Evolutionary conservation across 306 rosid species (phyloP), one percentile per base, ranked within the genome.

Genomic region (Quillaja saponaria): DNA sequence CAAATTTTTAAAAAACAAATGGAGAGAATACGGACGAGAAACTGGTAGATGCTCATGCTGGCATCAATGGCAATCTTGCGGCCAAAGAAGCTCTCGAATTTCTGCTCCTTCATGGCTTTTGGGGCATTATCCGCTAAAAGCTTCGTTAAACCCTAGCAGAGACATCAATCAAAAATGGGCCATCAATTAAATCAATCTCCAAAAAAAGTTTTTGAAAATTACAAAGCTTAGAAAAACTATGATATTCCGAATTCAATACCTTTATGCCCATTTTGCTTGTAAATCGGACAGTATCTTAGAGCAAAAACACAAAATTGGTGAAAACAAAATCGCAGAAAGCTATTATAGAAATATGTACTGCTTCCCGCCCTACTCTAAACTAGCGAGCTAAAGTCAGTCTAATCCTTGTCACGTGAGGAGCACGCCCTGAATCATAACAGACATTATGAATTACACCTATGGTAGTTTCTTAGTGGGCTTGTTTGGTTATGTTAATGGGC

Each of bases 1-100:
- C 7, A 34, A 34, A 7, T 5, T 0, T 51, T 6, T 10, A 55
- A 9, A 6, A 28, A 42, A 18, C 13, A 10, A 21, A 55, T 31
- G 15, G 25, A 13, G 48, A 59, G 20, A 15, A 19, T 42, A 52
- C 91, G 14, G 5, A 92, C 98, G 57, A 92, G 98, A 44, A 92
- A 92, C 82, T 92, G 98, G 70, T 92, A 92, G 67, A 92, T 92
- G 85, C 98, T 92, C 98, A 88, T 92, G 78, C 98, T 88, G 35
- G 98, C 96, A 71, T 92, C 98, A 49, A 88, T 69, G 58, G 98
- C 95, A 18, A 92, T 88, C 76, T 88, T 92, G 4, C 98, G 95
- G n/a, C 95, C 96, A 48, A 88, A 92, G 51, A 84, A 92, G 70
- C 87, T 73, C 79, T 92, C 98, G 68, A 92, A 92, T 69, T 88